A percentile compares a stretch with the other conserved stretches of the same genome.
phyloP scores from a whole-genome alignment of 2,329 filamentous ascomycete species.

The Alternaria sp. region DNA sequence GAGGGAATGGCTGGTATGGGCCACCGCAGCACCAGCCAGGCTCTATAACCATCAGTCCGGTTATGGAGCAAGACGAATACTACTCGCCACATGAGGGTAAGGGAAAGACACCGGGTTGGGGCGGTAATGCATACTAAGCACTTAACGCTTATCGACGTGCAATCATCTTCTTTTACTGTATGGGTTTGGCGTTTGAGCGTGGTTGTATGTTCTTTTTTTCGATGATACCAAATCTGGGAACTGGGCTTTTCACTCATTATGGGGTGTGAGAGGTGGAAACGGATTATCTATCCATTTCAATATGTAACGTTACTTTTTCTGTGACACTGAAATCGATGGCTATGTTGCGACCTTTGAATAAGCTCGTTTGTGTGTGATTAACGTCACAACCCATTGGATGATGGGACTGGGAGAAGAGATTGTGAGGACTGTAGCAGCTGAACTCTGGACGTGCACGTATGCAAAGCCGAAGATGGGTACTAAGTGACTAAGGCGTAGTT shows the following conservation, averaged over 20 bases:
- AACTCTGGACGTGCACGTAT: no score
- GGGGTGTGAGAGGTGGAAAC: neutral
- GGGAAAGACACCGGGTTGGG: slow-evolving; percentile 4
- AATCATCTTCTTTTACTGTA: neutral
- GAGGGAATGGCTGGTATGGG: slow-evolving; percentile 18
- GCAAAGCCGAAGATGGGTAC: no score
- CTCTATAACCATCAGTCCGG: slow-evolving; percentile 23
- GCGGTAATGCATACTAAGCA: slow-evolving; percentile 19
- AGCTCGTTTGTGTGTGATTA: neutral
- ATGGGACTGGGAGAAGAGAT: no score
- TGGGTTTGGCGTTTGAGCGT: slow-evolving; percentile 26
- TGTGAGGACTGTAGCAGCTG: no score
- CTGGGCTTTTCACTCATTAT: slow-evolving; percentile 21
- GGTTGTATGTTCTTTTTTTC: slow-evolving; percentile 10
- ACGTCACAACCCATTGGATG: neutral
- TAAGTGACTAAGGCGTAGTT: no score
- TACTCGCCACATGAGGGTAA: slow-evolving; percentile 31
- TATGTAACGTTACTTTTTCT: neutral
- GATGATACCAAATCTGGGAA: slow-evolving; percentile 21
- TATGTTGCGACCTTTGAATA: neutral
- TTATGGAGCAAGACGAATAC: slow-evolving; percentile 30
- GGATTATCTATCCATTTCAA: neutral
- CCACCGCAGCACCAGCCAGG: slow-evolving; percentile 13
- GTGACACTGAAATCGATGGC: neutral
- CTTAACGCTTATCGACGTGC: neutral